A percentile compares a stretch with the other conserved stretches of the same genome.
Evolutionary conservation across 768 basidiomycete species (phyloP).

Genomic region (Hemileccinum rubropunctum): DNA sequence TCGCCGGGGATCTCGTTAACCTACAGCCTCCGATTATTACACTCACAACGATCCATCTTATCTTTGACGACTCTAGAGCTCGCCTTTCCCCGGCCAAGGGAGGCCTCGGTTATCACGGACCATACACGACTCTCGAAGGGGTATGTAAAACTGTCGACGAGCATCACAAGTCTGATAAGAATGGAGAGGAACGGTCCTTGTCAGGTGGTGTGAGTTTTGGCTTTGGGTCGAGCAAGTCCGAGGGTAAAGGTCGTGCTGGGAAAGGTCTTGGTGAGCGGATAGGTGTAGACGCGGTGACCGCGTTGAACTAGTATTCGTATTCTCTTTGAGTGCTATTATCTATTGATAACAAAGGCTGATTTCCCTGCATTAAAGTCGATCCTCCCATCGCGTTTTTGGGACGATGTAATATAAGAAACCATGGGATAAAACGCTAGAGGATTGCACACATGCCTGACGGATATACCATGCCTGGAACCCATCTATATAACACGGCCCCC

Average conservation of each 20-base stretch:
- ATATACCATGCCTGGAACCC: background rate
- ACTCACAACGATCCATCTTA: conserved; percentile 50
- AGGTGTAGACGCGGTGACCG: conserved; percentile 14
- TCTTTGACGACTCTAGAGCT: conserved; percentile 67
- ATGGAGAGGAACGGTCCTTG: conserved; percentile 38
- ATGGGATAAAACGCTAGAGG: background rate
- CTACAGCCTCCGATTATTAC: conserved; percentile 60
- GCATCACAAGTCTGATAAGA: conserved; percentile 37
- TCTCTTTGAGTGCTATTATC: background rate
- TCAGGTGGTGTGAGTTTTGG: conserved; percentile 47
- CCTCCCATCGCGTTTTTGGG: background rate
- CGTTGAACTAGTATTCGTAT: conserved; percentile 16
- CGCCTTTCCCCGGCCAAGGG: conserved; percentile 51
- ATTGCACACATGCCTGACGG: background rate
- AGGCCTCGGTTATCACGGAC: conserved; percentile 60
- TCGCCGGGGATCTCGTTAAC: conserved; percentile 50
- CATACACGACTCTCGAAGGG: conserved; percentile 57
- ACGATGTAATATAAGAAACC: background rate
- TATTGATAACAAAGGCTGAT: background rate
- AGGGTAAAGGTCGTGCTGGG: conserved; percentile 26
- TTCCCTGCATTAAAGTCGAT: background rate
- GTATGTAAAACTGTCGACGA: conserved; percentile 56
- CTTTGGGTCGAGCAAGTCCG: conserved; percentile 30
- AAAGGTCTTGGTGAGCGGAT: conserved; percentile 25
- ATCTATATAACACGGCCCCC: background rate